These are phyloP conservation scores for Fusarium odoratissimum DNA, from an alignment of 2,329 filamentous ascomycete genomes.

Conservation along the genomic window DNA sequence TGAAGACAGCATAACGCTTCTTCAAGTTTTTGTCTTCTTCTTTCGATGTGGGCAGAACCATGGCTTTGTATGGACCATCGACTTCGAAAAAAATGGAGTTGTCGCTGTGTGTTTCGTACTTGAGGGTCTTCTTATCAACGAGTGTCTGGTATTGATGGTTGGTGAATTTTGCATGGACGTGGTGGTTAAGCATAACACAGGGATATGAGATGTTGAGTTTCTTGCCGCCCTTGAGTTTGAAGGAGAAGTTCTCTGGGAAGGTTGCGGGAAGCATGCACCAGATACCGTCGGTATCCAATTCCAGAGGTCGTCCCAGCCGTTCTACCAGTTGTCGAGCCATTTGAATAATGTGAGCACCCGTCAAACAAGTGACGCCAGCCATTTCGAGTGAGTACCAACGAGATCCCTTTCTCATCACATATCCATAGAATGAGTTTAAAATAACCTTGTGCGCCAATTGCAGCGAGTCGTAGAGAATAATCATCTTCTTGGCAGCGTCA, in stretches of 20 bases:
- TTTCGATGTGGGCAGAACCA: constrained; percentile 97
- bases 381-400: constrained; percentile 99
- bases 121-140: constrained; percentile 80
- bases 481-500: constrained; percentile 98
- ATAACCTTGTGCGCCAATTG: constrained; percentile 99
- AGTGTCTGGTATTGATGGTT: constrained; percentile 98
- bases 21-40: constrained; percentile 99
- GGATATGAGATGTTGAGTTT: constrained; percentile 97
- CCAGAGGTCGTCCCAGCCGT: constrained; percentile 88
- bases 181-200: constrained; percentile 98
- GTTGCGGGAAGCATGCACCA: constrained; percentile 99
- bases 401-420: constrained; percentile 99
- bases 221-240: constrained; percentile 95
- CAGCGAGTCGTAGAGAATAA: constrained; percentile 92
- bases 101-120: constrained; percentile 96
- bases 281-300: constrained; percentile 98
- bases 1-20: constrained; percentile 99
- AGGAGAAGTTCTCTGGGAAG: constrained; percentile 95
- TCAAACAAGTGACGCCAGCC: constrained; percentile 97
- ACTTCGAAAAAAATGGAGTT: constrained; percentile 99
- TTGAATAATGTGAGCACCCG: constrained; percentile 95
- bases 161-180: constrained; percentile 94
- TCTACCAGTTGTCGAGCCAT: constrained; percentile 94
- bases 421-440: constrained; percentile 98
- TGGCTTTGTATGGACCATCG: constrained; percentile 95